These are phyloP conservation scores for Nemania bipapillata DNA, from an alignment of 2,329 filamentous ascomycete species.

Conservation along the genomic window DNA sequence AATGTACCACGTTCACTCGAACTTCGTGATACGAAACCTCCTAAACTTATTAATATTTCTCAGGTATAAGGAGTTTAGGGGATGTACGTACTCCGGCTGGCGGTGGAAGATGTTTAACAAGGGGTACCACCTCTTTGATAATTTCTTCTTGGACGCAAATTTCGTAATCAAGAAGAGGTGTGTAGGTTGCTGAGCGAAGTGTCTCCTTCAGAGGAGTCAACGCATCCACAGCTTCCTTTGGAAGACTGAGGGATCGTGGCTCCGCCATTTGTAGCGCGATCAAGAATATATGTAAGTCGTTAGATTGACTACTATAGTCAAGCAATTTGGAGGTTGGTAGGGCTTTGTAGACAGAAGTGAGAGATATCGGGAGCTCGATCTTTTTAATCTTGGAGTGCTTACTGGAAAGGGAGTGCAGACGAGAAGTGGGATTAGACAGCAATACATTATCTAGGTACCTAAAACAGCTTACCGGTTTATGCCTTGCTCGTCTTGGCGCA, in stretches of 20 bases:
- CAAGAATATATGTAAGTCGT: too few relatives aligned
- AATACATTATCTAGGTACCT: too few relatives aligned
- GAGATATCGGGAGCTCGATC: too few relatives aligned
- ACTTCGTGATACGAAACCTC: not conserved
- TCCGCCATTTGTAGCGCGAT: not conserved
- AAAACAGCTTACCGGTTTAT: too few relatives aligned
- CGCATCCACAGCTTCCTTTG: not conserved
- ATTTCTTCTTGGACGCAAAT: not conserved
- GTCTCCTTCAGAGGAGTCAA: not conserved
- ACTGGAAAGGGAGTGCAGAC: too few relatives aligned
- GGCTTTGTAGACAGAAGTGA: too few relatives aligned
- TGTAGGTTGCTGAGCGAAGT: not conserved
- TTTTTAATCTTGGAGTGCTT: too few relatives aligned
- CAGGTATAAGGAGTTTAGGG: not conserved
- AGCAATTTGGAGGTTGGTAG: too few relatives aligned
- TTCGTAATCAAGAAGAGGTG: not conserved
- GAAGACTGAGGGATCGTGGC: not conserved
- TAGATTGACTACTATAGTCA: too few relatives aligned
- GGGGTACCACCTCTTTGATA: not conserved
- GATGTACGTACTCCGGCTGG: constrained; percentile 3
- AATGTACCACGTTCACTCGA: not conserved
- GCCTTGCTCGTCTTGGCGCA: too few relatives aligned
- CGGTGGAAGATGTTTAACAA: constrained; percentile 11
- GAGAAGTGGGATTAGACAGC: too few relatives aligned
- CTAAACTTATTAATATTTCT: not conserved